Conservation (phyloP, 345 rosid genomes). For the Noccaea caerulescens region DNA sequence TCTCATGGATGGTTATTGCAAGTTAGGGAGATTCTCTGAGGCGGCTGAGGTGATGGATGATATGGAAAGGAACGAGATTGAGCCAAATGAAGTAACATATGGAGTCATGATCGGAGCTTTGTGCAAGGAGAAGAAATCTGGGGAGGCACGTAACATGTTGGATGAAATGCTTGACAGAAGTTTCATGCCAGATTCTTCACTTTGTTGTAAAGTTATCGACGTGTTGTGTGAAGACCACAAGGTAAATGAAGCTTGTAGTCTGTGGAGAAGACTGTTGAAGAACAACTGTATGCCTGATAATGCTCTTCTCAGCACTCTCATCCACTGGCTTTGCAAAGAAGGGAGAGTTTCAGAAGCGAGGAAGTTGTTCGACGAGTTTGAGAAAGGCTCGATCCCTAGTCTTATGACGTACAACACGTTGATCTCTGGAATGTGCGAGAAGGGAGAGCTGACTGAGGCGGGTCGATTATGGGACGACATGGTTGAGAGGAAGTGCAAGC, state of each 20-base stretch:
- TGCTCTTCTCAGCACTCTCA: constrained; percentile 71
- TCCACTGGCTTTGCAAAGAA: constrained; percentile 85
- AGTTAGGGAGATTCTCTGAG: constrained; percentile 66
- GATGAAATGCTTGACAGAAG: constrained; percentile 72
- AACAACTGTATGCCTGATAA: constrained; percentile 78
- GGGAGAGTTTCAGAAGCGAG: constrained; percentile 73
- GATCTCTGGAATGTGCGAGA: constrained; percentile 83
- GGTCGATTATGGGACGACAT: constrained; percentile 86
- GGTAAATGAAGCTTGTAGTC: constrained; percentile 67
- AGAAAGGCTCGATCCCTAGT: constrained; percentile 73
- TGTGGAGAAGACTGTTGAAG: constrained; percentile 78
- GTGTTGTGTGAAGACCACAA: constrained; percentile 66
- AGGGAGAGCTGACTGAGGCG: constrained; percentile 68
- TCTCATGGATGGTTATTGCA: constrained; percentile 81
- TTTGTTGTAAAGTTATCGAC: constrained; percentile 82
- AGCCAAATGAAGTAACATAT: constrained; percentile 81
- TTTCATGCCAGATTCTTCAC: constrained; percentile 67
- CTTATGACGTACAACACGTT: constrained; percentile 73
- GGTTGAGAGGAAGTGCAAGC: constrained; percentile 77
- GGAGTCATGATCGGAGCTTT: constrained; percentile 82
- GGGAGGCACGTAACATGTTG: constrained; percentile 73
- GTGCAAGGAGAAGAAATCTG: constrained; percentile 67
- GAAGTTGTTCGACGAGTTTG: constrained; percentile 75
- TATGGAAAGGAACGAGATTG: constrained; percentile 74
- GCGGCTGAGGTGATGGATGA: constrained; percentile 87